A percentile compares a stretch with the other conserved stretches of the same genome.
Evolutionary conservation across 768 basidiomycete genomes (phyloP).

Genomic region (Gloeopeniophorella convolvens): DNA sequence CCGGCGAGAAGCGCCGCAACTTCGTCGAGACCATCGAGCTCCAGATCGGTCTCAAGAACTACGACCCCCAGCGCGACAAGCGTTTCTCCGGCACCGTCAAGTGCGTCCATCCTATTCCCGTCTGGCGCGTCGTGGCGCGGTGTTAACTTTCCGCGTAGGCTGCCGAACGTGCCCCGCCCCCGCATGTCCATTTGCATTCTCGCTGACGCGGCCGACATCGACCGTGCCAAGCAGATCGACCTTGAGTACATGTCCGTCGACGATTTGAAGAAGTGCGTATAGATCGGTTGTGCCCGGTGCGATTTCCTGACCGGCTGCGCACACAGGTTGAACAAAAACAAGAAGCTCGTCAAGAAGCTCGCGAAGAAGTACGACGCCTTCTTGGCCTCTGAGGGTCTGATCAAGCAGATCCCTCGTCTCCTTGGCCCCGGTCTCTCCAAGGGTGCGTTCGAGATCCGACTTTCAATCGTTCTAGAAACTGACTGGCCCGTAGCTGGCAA

Average conservation of each 20-base stretch:
- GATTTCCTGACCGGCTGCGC: neutral
- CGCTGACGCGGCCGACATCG: conserved; percentile 97
- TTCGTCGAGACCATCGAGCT: conserved; percentile 96
- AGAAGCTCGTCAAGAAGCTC: conserved; percentile 99
- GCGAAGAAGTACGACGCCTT: conserved; percentile 99
- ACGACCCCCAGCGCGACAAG: conserved; percentile 99
- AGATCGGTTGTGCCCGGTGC: neutral
- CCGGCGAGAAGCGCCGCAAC: conserved; percentile 86
- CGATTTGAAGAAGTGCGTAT: conserved; percentile 90
- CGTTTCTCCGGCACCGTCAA: conserved; percentile 99
- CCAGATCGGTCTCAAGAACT: conserved; percentile 97
- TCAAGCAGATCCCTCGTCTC: conserved; percentile 99
- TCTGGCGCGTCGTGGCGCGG: neutral
- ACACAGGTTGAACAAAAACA: conserved; percentile 96
- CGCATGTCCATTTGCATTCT: conserved; percentile 99
- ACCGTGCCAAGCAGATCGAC: conserved; percentile 96
- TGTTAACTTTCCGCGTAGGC: conserved; percentile 41
- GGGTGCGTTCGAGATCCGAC: conserved; percentile 42
- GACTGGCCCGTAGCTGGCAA: conserved; percentile 68
- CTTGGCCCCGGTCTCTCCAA: conserved; percentile 99
- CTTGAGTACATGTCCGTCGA: conserved; percentile 99
- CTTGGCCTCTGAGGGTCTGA: conserved; percentile 92
- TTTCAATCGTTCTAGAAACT: neutral
- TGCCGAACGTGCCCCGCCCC: conserved; percentile 95
- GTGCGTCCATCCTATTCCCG: conserved; percentile 38